A percentile compares a stretch with the other conserved stretches of the same genome.
Conservation (phyloP, 2,329 filamentous ascomycete species). For the Fusarium poae region DNA sequence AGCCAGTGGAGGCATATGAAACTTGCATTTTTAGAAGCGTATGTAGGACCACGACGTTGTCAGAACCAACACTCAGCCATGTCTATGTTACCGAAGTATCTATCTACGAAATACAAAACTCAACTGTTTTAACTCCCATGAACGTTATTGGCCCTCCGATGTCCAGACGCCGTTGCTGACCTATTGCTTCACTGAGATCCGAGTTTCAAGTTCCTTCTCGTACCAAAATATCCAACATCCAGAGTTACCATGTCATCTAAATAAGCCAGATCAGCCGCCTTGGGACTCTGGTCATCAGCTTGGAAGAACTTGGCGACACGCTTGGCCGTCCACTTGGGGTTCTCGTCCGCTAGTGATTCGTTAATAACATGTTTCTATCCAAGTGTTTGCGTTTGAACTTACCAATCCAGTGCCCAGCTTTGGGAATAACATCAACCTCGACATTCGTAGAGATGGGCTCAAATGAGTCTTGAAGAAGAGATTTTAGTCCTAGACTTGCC, state of each 20-base stretch:
- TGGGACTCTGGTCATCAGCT: slow-evolving; percentile 6
- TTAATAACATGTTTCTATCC: not conserved
- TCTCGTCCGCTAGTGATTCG: slow-evolving; percentile 40
- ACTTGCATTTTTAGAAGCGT: no score
- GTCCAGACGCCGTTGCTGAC: not conserved
- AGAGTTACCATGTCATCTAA: slow-evolving; percentile 40
- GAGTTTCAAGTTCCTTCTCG: not conserved
- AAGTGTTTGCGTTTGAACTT: not conserved
- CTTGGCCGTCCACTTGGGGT: slow-evolving; percentile 40
- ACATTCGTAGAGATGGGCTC: slow-evolving; percentile 27
- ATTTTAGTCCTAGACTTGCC: slow-evolving; percentile 41
- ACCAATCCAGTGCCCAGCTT: slow-evolving; percentile 50
- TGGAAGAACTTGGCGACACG: slow-evolving; percentile 40
- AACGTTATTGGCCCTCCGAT: no score
- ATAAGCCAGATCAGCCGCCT: slow-evolving; percentile 32
- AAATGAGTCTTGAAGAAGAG: slow-evolving; percentile 10
- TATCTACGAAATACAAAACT: not conserved
- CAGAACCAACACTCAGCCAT: no score
- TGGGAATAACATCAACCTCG: slow-evolving; percentile 43
- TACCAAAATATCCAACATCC: slow-evolving; percentile 35
- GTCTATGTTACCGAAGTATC: no score
- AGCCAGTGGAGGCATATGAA: no score
- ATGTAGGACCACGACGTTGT: no score
- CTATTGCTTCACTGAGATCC: not conserved
- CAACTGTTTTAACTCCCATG: not conserved